Percentiles rank a stretch among this genome's conserved stretches.
These are phyloP conservation scores for Pichia sp. DNA, from an alignment of 1,139 yeast species.

Conservation along the genomic window DNA sequence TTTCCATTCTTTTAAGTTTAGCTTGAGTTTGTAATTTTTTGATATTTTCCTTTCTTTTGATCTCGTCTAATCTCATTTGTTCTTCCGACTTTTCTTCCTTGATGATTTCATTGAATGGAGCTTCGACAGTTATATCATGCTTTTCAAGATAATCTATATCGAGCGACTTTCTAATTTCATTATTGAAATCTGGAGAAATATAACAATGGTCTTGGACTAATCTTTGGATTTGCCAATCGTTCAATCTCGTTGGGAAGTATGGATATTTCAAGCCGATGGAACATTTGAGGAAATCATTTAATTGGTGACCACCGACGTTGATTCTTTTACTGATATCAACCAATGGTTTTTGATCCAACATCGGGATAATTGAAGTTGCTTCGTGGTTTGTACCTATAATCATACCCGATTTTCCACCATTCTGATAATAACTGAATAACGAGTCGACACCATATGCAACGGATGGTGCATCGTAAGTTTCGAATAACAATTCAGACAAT, in stretches of 20 bases:
- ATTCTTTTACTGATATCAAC: constrained; percentile 73
- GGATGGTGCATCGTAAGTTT: constrained; percentile 72
- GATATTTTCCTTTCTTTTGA: constrained; percentile 83
- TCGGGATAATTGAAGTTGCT: constrained; percentile 81
- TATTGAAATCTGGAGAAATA: constrained; percentile 64
- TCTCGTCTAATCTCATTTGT: constrained; percentile 74
- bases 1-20: constrained; percentile 76
- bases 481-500: constrained; percentile 81
- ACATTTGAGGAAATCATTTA: constrained; percentile 61
- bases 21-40: constrained; percentile 92
- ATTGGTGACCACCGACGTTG: constrained; percentile 88
- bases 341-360: constrained; percentile 62
- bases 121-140: constrained; percentile 77
- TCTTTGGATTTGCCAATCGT: constrained; percentile 60
- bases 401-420: constrained; percentile 53
- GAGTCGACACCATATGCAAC: constrained; percentile 82
- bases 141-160: constrained; percentile 62
- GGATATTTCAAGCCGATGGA: constrained; percentile 84
- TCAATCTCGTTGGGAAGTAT: constrained; percentile 76
- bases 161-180: constrained; percentile 57
- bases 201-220: constrained; percentile 78
- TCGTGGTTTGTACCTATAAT: constrained; percentile 84
- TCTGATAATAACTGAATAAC: constrained; percentile 61
- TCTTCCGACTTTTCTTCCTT: constrained; percentile 80
- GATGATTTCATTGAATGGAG: constrained; percentile 66